Evolutionary conservation across 371 early-diverging fungal species (phyloP), one percentile per base, ranked within the genome.

Genomic region (Mortierella sp.): DNA sequence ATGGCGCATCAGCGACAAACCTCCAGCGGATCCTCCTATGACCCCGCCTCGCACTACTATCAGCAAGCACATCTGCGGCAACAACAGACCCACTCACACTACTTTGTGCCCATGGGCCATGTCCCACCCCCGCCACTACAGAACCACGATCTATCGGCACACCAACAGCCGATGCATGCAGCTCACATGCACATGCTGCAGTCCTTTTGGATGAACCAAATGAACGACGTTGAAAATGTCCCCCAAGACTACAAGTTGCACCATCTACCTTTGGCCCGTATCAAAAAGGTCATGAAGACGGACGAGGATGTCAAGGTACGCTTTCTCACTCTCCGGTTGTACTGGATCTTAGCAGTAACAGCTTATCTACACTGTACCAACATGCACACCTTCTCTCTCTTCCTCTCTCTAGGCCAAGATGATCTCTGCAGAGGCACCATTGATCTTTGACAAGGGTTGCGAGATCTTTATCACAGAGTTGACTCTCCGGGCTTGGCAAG

Each of bases 201-300:
- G 53, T 67, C 74, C 10, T 88, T 86, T 48, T 88, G 88, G 88
- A 70, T 80, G 61, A 79, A 72, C 17, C 87, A 87, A 47, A 73
- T 83, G 62, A 68, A 78, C 24, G 82, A 84, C 51, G 80, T 87
- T 29, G 82, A 86, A 43, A 80, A 84, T 57, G 83, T 81, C 12
- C 67, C 69, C 44, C 84, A 84, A 34, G 98, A 97, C 78, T 96
- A 95, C 81, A 98, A 97, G 81, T 86, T 88, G 51, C 95, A 99
- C 68, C 88, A 91, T 25, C 80, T 99, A 65, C 99, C 99, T 8
- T 81, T 99, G 54, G 99, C 99, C 6, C 80, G 99, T 44, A 98
- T 99, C 66, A 99, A 99, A 78, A 96, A 99, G 80, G 96, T 99
- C 46, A 99, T 99, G 99, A 99, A 99, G 83, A 92, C 95, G 9